Base-by-base conservation (phyloP, 2,329 filamentous ascomycete species). In the Huntiella decipiens region DNA sequence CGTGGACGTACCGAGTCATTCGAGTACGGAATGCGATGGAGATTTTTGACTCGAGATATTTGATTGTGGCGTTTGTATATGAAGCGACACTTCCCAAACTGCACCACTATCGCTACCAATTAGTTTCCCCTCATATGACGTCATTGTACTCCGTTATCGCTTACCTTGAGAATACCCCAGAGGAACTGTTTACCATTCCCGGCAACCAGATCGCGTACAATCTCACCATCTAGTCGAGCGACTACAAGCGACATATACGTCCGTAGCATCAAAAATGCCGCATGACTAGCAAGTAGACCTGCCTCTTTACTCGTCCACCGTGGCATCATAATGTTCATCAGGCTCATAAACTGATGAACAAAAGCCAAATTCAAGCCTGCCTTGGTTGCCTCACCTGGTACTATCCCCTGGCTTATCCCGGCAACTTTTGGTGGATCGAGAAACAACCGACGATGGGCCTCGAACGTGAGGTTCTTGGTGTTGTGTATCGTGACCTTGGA, bases 61-160 rank as follows among this genome's bases (percentile, higher is more conserved):
- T 96, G 68, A 98, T 98, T 82, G 92, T 95, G 46, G 88, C 86
- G 61, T 98, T 98, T 43, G 88, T 95, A 58, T 98, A 98, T 0
- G 88, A 93, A 6, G 87, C 88, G 52, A 96, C 78, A 2, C 82
- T 84, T 37, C 91, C 91, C 33, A 98, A 79, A 3, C 88, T 86
- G 53, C 87, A 86, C 91, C 91, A 98, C 68, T 76, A 44, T 43
- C 11, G 45, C 16, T n/a, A 6, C 44, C 15, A 32, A 16, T 41
- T 48, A 48, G 36, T 35, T 40, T 34, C 13, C 19, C 28, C 39
- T 12, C 22, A 11, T 8, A 15, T n/a, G 13, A n/a, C 22, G 22
- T 12, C 12, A 11, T 28, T 28, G 22, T 28, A 28, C 22, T 10
- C 3, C 2, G 22, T 3, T 38, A 31, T 38, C 7, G 12, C 64